These are phyloP conservation scores for Ophiostoma perfectum DNA, from an alignment of 2,329 filamentous ascomycete genomes.

Conservation along the genomic window DNA sequence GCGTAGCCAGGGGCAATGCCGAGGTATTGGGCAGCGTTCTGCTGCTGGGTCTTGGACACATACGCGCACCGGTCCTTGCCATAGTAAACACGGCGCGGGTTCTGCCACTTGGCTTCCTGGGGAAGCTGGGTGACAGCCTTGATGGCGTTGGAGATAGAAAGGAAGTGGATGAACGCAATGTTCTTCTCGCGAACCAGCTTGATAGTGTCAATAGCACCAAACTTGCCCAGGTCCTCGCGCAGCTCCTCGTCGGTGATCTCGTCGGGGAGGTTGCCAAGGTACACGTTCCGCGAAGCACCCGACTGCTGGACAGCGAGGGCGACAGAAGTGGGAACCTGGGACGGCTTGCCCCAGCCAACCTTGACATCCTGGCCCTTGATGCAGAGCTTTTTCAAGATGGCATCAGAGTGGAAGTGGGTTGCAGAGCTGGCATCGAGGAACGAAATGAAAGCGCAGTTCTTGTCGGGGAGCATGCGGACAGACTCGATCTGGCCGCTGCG, in stretches of 20 bases:
- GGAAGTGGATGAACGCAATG: slow-evolving; percentile 95
- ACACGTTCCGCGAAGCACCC: slow-evolving; percentile 93
- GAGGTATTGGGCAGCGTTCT: slow-evolving; percentile 96
- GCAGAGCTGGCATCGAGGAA: slow-evolving; percentile 97
- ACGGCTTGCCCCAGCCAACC: slow-evolving; percentile 98
- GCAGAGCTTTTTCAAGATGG: slow-evolving; percentile 98
- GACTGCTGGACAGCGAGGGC: slow-evolving; percentile 97
- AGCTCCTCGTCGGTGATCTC: slow-evolving; percentile 88
- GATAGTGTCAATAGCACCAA: slow-evolving; percentile 91
- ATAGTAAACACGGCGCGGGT: slow-evolving; percentile 93
- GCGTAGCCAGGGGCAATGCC: slow-evolving; percentile 96
- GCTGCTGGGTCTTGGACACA: slow-evolving; percentile 98
- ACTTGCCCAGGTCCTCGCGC: slow-evolving; percentile 91
- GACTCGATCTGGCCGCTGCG: slow-evolving; percentile 98
- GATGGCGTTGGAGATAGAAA: slow-evolving; percentile 96
- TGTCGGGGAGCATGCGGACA: slow-evolving; percentile 92
- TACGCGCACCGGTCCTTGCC: slow-evolving; percentile 98
- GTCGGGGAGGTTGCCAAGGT: slow-evolving; percentile 87
- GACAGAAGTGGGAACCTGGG: slow-evolving; percentile 94
- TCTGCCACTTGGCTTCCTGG: slow-evolving; percentile 94
- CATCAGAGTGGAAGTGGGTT: slow-evolving; percentile 98
- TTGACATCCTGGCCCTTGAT: slow-evolving; percentile 99
- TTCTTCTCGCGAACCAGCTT: slow-evolving; percentile 98
- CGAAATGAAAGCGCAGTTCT: slow-evolving; percentile 99
- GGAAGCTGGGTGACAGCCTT: slow-evolving; percentile 96